These are phyloP conservation scores for Aspergillus ruber DNA, from an alignment of 2,329 filamentous ascomycete species.

Conservation along the genomic window DNA sequence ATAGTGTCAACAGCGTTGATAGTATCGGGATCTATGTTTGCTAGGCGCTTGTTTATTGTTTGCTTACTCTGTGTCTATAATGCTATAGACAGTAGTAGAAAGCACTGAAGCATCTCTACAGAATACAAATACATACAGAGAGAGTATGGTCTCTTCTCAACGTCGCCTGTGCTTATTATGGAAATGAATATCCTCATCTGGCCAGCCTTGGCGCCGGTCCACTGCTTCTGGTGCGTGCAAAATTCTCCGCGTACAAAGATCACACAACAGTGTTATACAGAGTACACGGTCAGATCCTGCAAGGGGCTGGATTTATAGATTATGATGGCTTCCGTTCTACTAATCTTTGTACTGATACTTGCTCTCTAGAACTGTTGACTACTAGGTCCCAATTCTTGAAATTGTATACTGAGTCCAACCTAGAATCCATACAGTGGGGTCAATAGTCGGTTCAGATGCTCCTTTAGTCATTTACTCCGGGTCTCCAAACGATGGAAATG, in stretches of 20 bases:
- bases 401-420: neutral
- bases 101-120: neutral
- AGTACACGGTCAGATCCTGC: neutral
- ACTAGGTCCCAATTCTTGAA: neutral
- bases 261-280: neutral
- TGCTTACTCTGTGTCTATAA: neutral
- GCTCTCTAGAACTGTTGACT: neutral
- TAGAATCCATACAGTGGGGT: neutral
- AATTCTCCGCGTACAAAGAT: neutral
- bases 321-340: neutral
- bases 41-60: neutral
- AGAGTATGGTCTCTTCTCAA: neutral
- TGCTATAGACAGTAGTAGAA: neutral
- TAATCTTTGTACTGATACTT: neutral
- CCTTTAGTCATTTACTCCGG: neutral
- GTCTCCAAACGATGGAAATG: neutral
- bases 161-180: neutral
- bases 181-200: conserved; percentile 7
- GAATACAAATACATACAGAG: neutral
- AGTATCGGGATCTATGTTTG: too few species aligned
- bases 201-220: neutral
- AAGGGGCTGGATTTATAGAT: neutral
- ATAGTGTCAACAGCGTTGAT: too few species aligned
- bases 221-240: neutral
- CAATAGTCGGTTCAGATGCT: neutral